phyloP scores from a whole-genome alignment of 2,329 filamentous ascomycete species.

The Ophiognomonia clavigignenti-juglandacearum region DNA sequence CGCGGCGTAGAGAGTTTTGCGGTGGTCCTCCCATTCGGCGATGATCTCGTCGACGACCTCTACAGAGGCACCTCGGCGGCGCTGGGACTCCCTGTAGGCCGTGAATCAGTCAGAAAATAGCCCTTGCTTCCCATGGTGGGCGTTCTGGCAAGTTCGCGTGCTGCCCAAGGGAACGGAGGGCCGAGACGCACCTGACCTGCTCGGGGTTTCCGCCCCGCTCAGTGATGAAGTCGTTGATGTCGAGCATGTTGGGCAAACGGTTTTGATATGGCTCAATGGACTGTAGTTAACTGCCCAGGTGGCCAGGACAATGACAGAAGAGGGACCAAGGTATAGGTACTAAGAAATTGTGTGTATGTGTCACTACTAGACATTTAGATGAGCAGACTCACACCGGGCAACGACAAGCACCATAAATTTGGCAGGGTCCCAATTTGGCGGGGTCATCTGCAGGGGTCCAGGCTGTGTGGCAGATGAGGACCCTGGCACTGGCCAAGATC shows the following conservation, averaged over 20 bases:
- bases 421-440: no score
- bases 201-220: constrained; percentile 90
- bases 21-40: constrained; percentile 77
- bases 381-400: no score
- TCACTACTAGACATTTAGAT: no score
- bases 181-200: constrained; percentile 50
- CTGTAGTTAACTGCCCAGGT: not conserved
- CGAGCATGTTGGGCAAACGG: constrained; percentile 55
- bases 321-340: no score
- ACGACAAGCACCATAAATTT: no score
- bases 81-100: constrained; percentile 69
- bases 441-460: no score
- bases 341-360: no score
- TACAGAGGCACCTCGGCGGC: constrained; percentile 72
- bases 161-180: not conserved
- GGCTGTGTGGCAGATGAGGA: no score
- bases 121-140: not conserved
- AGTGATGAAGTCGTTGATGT: constrained; percentile 72
- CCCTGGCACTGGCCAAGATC: no score
- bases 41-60: constrained; percentile 90
- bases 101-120: not conserved
- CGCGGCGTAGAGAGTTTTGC: constrained; percentile 71
- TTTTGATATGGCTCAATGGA: not conserved
- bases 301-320: no score
- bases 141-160: not conserved